These are phyloP conservation scores for Mortierella sp. DNA, from an alignment of 371 early-diverging fungal species.

Conservation along the genomic window DNA sequence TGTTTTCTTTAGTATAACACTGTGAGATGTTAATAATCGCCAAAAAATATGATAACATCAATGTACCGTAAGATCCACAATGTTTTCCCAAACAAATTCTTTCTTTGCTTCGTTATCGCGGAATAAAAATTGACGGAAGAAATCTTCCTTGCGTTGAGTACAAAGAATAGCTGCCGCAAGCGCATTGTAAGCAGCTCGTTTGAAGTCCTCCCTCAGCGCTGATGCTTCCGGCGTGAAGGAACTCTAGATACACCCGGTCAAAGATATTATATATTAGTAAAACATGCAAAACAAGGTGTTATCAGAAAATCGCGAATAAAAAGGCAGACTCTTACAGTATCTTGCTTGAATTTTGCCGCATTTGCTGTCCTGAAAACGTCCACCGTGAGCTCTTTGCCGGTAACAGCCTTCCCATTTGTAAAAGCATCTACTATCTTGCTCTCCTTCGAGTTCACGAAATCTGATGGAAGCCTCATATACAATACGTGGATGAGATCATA, in stretches of 20 bases:
- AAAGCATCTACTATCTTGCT: slow-evolving; percentile 57
- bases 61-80: slow-evolving; percentile 60
- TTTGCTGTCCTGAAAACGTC: slow-evolving; percentile 53
- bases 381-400: slow-evolving; percentile 53
- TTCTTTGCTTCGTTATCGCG: slow-evolving; percentile 58
- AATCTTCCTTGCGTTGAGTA: slow-evolving; percentile 63
- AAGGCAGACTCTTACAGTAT: slow-evolving; percentile 14
- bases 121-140: slow-evolving; percentile 64
- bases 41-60: neutral
- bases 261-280: neutral
- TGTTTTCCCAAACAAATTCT: slow-evolving; percentile 65
- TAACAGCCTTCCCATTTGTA: slow-evolving; percentile 26
- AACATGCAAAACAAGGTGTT: neutral
- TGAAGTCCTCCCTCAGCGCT: slow-evolving; percentile 52
- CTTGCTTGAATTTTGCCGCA: slow-evolving; percentile 52
- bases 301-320: neutral
- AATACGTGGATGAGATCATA: slow-evolving; percentile 55
- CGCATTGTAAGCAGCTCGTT: slow-evolving; percentile 75
- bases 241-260: slow-evolving; percentile 13
- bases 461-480: slow-evolving; percentile 58
- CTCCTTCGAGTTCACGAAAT: slow-evolving; percentile 56
- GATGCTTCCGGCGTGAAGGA: slow-evolving; percentile 38
- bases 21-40: no score
- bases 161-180: slow-evolving; percentile 67
- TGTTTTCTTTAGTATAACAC: neutral